Evolutionary conservation across 73 alveolate genomes (phyloP).

Genomic region (Tetrahymena elliotti): DNA sequence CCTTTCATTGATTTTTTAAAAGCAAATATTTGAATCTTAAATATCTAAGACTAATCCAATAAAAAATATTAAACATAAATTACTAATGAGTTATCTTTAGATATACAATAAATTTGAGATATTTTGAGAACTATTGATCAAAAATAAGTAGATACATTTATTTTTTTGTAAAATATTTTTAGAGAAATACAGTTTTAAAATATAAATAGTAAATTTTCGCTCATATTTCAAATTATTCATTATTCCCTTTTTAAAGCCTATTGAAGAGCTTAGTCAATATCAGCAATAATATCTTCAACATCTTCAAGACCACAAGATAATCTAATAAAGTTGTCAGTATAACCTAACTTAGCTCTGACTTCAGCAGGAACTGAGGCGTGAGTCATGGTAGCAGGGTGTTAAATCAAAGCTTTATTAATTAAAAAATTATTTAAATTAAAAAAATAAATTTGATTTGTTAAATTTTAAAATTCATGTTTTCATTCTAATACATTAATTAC

Average conservation of each 20-base stretch:
- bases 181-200: too few species aligned
- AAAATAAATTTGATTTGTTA: slow-evolving; percentile 4
- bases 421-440: background rate
- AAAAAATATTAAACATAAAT: too few species aligned
- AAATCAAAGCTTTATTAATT: slow-evolving; percentile 19
- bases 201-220: background rate
- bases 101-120: background rate
- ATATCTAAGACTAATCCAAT: too few species aligned
- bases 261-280: slow-evolving; percentile 75
- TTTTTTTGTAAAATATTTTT: too few species aligned
- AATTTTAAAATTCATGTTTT: background rate
- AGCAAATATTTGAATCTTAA: too few species aligned
- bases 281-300: slow-evolving; percentile 74
- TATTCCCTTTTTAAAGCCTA: slow-evolving; percentile 5
- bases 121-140: background rate
- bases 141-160: too few species aligned
- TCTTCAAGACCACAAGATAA: slow-evolving; percentile 85
- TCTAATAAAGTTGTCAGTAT: slow-evolving; percentile 75
- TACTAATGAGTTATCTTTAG: too few species aligned
- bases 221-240: background rate
- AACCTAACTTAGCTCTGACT: slow-evolving; percentile 74
- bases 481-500: too few species aligned
- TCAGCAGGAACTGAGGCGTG: slow-evolving; percentile 85
- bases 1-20: too few species aligned
- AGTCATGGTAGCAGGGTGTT: slow-evolving; percentile 78